Evolutionary conservation across 257 asterid species (phyloP).

Genomic region (Paulownia fortunei): DNA sequence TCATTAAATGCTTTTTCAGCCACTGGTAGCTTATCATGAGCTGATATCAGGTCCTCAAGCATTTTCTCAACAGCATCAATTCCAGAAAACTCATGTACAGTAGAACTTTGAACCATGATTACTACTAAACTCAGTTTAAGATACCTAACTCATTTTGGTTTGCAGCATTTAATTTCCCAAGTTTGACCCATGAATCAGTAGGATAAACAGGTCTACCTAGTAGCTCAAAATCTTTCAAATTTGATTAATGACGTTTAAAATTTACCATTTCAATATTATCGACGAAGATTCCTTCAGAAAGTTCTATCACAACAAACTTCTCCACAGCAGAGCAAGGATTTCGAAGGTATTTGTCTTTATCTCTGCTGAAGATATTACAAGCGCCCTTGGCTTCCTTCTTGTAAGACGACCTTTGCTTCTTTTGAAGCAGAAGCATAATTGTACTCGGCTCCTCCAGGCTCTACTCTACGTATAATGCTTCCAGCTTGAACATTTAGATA

Average conservation of each 20-base stretch:
- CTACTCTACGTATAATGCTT: constrained; percentile 62
- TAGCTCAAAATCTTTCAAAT: constrained; percentile 66
- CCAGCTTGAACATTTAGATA: constrained; percentile 51
- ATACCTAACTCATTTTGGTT: constrained; percentile 81
- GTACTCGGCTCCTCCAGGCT: constrained; percentile 80
- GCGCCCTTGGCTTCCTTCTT: constrained; percentile 88
- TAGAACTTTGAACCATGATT: constrained; percentile 81
- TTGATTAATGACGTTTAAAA: constrained; percentile 78
- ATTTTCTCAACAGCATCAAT: constrained; percentile 82
- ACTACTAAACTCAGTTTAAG: constrained; percentile 56
- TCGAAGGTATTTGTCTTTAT: constrained; percentile 76
- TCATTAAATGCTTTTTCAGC: constrained; percentile 43
- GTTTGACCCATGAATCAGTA: constrained; percentile 70
- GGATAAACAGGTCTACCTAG: constrained; percentile 74
- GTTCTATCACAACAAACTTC: constrained; percentile 75
- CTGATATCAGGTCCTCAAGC: constrained; percentile 76
- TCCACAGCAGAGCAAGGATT: constrained; percentile 79
- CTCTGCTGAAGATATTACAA: constrained; percentile 67
- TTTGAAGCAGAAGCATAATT: constrained; percentile 77
- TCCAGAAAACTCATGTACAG: constrained; percentile 74
- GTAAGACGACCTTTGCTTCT: constrained; percentile 73
- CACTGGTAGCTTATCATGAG: constrained; percentile 48
- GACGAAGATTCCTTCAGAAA: constrained; percentile 78
- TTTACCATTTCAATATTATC: constrained; percentile 65
- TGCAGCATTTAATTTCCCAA: constrained; percentile 70